A percentile compares a stretch with the other conserved stretches of the same genome.
Evolutionary conservation across 2,329 filamentous ascomycete species (phyloP).

Genomic region (Apiospora marii): DNA sequence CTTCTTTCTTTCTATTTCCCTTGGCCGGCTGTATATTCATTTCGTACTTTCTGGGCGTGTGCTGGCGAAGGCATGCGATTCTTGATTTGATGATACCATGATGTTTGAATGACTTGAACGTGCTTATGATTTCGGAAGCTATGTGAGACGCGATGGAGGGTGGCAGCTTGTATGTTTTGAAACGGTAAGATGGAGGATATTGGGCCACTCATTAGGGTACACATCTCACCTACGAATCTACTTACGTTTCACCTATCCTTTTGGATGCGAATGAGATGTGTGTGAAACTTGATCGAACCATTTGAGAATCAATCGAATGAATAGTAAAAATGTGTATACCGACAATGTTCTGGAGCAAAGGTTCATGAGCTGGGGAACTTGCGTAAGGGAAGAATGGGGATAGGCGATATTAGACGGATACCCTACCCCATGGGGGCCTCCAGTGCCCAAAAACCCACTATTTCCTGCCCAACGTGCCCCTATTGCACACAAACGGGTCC

Average conservation of each 20-base stretch:
- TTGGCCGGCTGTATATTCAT: background rate
- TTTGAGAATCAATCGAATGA: too few species aligned
- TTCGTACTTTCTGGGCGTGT: background rate
- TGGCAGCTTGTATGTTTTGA: background rate
- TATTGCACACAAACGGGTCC: constrained; percentile 1
- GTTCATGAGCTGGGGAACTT: background rate
- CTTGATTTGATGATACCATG: background rate
- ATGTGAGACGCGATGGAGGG: background rate
- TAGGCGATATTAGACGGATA: background rate
- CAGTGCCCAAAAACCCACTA: background rate
- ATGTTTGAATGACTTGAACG: background rate
- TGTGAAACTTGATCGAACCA: too few species aligned
- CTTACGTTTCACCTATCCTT: background rate
- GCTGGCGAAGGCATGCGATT: background rate
- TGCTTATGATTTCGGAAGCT: background rate
- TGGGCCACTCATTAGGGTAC: background rate
- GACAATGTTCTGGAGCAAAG: background rate
- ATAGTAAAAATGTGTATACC: background rate
- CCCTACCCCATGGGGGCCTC: background rate
- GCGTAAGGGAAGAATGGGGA: too few species aligned
- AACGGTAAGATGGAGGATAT: background rate
- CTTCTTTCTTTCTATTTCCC: background rate
- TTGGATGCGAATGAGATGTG: background rate
- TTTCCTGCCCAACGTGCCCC: constrained; percentile 1
- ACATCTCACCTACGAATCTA: background rate